Percentiles rank a stretch among this genome's conserved stretches.
Conservation (phyloP, 306 rosid species). For the Rosa persica region DNA sequence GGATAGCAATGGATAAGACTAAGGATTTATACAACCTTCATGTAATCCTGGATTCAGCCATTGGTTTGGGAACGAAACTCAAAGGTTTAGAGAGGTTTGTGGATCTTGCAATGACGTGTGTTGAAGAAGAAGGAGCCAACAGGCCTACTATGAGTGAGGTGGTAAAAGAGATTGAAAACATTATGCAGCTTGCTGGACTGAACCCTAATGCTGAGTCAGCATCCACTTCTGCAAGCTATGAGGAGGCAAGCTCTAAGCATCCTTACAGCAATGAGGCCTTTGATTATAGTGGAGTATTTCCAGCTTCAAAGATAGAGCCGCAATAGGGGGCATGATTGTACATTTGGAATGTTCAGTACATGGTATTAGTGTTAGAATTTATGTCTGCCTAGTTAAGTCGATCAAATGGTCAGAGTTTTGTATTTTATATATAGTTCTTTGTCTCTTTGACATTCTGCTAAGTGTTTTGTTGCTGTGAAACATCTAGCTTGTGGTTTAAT, state of each 20-base stretch:
- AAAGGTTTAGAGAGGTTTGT: constrained; percentile 53
- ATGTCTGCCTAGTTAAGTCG: too few relatives aligned
- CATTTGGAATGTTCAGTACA: neutral
- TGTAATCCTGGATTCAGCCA: constrained; percentile 39
- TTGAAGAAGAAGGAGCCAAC: constrained; percentile 46
- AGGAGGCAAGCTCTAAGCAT: constrained; percentile 22
- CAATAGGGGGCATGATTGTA: constrained; percentile 1
- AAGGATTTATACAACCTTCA: constrained; percentile 35
- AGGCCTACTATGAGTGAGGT: constrained; percentile 63
- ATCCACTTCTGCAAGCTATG: constrained; percentile 36
- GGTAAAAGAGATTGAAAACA: constrained; percentile 56
- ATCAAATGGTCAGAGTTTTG: too few relatives aligned
- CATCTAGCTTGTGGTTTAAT: too few relatives aligned
- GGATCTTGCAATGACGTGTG: constrained; percentile 53
- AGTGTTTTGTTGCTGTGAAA: too few relatives aligned
- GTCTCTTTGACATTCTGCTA: too few relatives aligned
- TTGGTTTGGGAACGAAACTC: constrained; percentile 22
- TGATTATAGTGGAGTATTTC: constrained; percentile 38
- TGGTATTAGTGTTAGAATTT: neutral
- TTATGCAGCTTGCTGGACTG: constrained; percentile 48
- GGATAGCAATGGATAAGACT: constrained; percentile 42
- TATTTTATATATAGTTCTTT: too few relatives aligned
- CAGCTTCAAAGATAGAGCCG: neutral
- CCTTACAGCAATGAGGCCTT: constrained; percentile 36
- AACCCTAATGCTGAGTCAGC: constrained; percentile 49